Conservation (phyloP, 2,329 filamentous ascomycete genomes). For the Stemphylium beticola region DNA sequence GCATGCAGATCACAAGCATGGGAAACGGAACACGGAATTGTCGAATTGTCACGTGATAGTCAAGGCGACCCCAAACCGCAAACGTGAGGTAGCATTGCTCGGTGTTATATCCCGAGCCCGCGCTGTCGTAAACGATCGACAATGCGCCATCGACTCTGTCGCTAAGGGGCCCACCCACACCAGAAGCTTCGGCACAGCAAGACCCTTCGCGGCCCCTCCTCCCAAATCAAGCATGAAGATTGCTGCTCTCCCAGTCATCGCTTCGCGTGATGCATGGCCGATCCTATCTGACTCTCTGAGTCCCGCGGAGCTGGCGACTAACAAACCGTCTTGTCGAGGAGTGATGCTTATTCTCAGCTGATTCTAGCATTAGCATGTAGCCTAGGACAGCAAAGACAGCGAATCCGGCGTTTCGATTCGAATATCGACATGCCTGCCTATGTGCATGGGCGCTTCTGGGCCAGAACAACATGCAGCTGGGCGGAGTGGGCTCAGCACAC, state of each 20-base stretch:
- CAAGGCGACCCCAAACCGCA: neutral
- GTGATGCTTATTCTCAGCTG: neutral
- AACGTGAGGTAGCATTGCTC: neutral
- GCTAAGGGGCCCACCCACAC: slow-evolving; percentile 1
- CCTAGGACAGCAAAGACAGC: neutral
- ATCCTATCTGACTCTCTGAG: neutral
- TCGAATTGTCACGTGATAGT: slow-evolving; percentile 1
- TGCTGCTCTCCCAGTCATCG: neutral
- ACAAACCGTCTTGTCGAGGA: too few species aligned
- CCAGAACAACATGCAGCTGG: slow-evolving; percentile 3
- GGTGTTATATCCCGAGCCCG: neutral
- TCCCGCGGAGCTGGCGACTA: neutral
- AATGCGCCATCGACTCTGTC: neutral
- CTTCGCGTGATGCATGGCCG: neutral
- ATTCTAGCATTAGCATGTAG: slow-evolving; percentile 7
- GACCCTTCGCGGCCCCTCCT: neutral
- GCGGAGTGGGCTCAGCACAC: neutral
- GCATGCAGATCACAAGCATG: slow-evolving; percentile 4
- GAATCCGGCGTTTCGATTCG: slow-evolving; percentile 2
- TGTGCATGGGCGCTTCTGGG: neutral
- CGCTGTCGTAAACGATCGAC: neutral
- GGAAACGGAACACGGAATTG: neutral
- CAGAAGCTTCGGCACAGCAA: slow-evolving; percentile 5
- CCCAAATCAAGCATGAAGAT: neutral
- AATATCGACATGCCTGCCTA: neutral